Base-by-base conservation (phyloP, 306 rosid genomes). In the Ochetophila trinervis region DNA sequence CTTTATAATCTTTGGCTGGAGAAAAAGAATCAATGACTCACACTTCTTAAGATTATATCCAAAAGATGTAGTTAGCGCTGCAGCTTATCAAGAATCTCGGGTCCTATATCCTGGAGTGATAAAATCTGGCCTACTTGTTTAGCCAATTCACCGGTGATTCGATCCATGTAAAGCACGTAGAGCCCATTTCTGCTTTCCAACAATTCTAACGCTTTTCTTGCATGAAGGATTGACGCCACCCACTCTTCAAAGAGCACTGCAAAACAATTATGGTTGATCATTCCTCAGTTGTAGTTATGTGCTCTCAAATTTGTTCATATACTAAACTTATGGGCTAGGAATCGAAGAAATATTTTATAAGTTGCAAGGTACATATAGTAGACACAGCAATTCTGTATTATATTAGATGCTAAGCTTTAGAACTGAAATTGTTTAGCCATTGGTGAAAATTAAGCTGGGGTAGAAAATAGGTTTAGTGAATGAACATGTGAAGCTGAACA, bases 161-260 rank as follows among this genome's bases (percentile, higher is more conserved):
- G 90, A 53, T 93, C 99, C 88, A 90, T 84, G 73, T 90, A 87
- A 62, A 86, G 84, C 23, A 67, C 67, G 69, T 87, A 87, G 4
- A 93, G 79, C 66, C 99, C 96, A 61, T 87, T 93, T 78, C 99
- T 86, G 87, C 80, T 90, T 78, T 93, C 97, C 82, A 90, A 54
- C 40, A 90, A 85, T 69, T 86, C 85, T 48, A 93, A 60, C 45
- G 86, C 87, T 78, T 87, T 87, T 63, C 81, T 78, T 64, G 94
- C 82, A 19, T 87, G 90, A 64, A 84, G 71, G 77, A 87, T 71
- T 69, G 91, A 87, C 55, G 77, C 64, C 74, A 93, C 80, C 96
- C 97, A 86, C 74, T 90, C 95, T 82, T 87, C 91, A 55, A 87
- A 80, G 44, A 90, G 87, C 79, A 50, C 97, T 92, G 83, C 72